Evolutionary conservation across 306 rosid genomes (phyloP), one percentile per base, ranked within the genome.

Genomic region (Vigna angularis): DNA sequence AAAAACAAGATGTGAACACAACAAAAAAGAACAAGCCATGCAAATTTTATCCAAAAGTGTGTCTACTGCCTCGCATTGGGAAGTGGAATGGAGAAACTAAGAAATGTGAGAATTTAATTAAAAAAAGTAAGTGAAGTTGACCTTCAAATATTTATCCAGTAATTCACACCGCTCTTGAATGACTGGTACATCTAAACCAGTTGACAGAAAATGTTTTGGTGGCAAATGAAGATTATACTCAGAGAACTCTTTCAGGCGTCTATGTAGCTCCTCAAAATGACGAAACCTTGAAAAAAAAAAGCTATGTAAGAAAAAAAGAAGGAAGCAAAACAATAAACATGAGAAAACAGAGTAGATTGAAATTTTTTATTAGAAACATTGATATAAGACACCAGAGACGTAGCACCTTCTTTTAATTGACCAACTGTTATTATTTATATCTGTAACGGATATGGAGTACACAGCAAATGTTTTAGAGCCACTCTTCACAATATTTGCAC

Each of bases 251-350:
- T 96, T 96, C 62, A 96, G 87, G 62, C 94, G 96, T 67, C 96
- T 88, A 84, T 93, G 99, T 72, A 96, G 89, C 89, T 96, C 99
- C 91, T 96, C 99, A 87, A 96, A 96, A 87, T 96, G 99, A 53
- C 99, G 92, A 87, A 96, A 96, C 91, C 99, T 96, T 58, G 61
- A 72, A 85, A 20, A 66, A 64, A 3, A 45, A 42, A 42, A 47
- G 75, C 10, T 66, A 26, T 34, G 67, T 64, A 66, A 74, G 79
- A 75, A 70, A 12, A n/a, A 3, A 30, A 26, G 22, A 44, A 26
- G 16, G 55, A 57, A 40, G 64, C 51, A 17, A 40, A 70, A 53
- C 66, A 47, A 44, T 64, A 32, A 59, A 64, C 26, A 36, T 64
- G 17, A 26, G 51, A 80, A 61, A 73, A 76, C 53, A 57, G 69